Percentiles rank a stretch among this genome's conserved stretches.
phyloP scores from a whole-genome alignment of 2,329 filamentous ascomycete species.

The Apiospora hydei region DNA sequence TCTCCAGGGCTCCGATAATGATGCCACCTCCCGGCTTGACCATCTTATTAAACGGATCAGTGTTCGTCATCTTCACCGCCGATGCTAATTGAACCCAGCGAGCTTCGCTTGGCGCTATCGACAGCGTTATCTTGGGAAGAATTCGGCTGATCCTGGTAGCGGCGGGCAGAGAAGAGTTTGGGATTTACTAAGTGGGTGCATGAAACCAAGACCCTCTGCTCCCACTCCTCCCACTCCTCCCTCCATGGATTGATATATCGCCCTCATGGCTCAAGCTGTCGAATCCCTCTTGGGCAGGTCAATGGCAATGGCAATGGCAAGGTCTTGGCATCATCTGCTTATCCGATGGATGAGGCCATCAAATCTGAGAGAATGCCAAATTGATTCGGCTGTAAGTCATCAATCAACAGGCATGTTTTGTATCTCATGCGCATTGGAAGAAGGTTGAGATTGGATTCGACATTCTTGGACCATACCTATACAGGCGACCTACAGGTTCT shows the following conservation, averaged over 20 bases:
- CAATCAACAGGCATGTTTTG: neutral
- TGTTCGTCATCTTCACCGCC: constrained; percentile 11
- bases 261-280: neutral
- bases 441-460: neutral
- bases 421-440: neutral
- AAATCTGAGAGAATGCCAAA: neutral
- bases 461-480: too few relatives aligned
- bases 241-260: neutral
- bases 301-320: too few relatives aligned
- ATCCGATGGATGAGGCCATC: neutral
- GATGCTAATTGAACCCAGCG: neutral
- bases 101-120: constrained; percentile 17
- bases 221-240: neutral
- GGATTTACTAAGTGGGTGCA: neutral
- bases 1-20: constrained; percentile 21
- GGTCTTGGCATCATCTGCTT: neutral
- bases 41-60: constrained; percentile 14
- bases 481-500: neutral
- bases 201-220: neutral
- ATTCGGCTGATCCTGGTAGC: neutral
- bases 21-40: constrained; percentile 8
- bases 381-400: neutral
- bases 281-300: neutral
- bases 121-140: constrained; percentile 17
- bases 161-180: neutral